Evolutionary conservation across 805 yeast species (phyloP), one percentile per base, ranked within the genome.

Genomic region (Candida vaughaniae): DNA sequence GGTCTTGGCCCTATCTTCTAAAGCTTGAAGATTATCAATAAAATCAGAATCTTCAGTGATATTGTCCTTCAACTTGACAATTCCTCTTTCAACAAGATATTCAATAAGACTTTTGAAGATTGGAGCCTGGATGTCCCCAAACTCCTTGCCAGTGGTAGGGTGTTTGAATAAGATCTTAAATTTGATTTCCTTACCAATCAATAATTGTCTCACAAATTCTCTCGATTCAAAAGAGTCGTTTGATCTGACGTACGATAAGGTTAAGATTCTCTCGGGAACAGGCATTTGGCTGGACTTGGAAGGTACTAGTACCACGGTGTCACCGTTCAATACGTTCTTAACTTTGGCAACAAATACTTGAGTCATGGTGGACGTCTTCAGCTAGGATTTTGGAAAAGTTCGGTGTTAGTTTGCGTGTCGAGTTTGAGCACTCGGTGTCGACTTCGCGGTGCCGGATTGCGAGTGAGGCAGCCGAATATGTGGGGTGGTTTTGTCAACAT

Each of bases 41-140:
- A 60, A 68, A 25, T 69, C 75, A 16, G 52, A 46, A 20, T 69
- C 73, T 20, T 67, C 56, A 22, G 51, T 36, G 34, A 73, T 63
- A 41, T 74, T 77, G 29, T 78, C 82, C 49, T 82, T 75, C 42
- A 82, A 67, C 51, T 76, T 78, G 43, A 75, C 89, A 43, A 65
- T 63, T 35, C 93, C 95, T 16, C 73, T 70, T 16, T 63, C 68
- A 36, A 83, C 62, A 40, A 75, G 60, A 48, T 75, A 71, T 50
- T 73, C 81, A 41, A 75, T 66, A 52, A 85, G 66, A 16, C 87
- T 79, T 22, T 61, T 49, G 56, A 82, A 79, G 20, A 78, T 62
- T 6, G 89, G 89, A 17, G 86, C 66, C 30, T 74, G 70, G 16
- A 82, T 57, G 53, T 85, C 89, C 16, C 91, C 93, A 54, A 80